Conservation (phyloP, 306 rosid species). For the Boehmeria nivea region DNA sequence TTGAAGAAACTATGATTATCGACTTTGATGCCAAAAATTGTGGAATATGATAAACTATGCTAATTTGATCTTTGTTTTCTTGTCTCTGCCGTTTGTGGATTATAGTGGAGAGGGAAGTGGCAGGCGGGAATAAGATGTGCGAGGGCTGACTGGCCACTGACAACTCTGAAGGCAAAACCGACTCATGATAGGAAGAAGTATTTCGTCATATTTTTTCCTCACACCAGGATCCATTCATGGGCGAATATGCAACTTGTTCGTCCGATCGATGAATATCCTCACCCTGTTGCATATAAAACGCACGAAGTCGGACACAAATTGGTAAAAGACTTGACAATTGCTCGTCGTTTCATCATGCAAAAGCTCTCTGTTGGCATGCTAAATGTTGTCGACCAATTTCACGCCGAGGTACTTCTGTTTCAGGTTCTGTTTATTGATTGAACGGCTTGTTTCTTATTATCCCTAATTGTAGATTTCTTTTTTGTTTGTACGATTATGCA, state of each 20-base stretch:
- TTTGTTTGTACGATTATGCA: too few relatives aligned
- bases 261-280: conserved; percentile 66
- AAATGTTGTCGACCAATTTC: conserved; percentile 80
- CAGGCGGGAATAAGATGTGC: conserved; percentile 93
- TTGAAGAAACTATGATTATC: neutral
- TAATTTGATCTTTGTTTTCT: conserved; percentile 25
- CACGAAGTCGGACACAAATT: conserved; percentile 69
- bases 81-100: too few relatives aligned
- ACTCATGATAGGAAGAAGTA: conserved; percentile 90
- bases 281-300: conserved; percentile 76
- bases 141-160: conserved; percentile 93
- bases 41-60: conserved; percentile 4
- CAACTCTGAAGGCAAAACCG: conserved; percentile 93
- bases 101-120: conserved; percentile 98
- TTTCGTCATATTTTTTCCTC: conserved; percentile 86
- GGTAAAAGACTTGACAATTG: conserved; percentile 65
- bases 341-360: conserved; percentile 70
- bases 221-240: conserved; percentile 90
- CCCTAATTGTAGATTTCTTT: neutral
- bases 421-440: neutral
- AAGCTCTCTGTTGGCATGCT: conserved; percentile 84
- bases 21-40: neutral
- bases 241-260: conserved; percentile 84
- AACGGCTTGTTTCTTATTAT: conserved; percentile 1
- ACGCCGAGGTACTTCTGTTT: conserved; percentile 51